Evolutionary conservation across 2,329 filamentous ascomycete species (phyloP), one percentile per base, ranked within the genome.

Genomic region (Ophiobolus disseminans): DNA sequence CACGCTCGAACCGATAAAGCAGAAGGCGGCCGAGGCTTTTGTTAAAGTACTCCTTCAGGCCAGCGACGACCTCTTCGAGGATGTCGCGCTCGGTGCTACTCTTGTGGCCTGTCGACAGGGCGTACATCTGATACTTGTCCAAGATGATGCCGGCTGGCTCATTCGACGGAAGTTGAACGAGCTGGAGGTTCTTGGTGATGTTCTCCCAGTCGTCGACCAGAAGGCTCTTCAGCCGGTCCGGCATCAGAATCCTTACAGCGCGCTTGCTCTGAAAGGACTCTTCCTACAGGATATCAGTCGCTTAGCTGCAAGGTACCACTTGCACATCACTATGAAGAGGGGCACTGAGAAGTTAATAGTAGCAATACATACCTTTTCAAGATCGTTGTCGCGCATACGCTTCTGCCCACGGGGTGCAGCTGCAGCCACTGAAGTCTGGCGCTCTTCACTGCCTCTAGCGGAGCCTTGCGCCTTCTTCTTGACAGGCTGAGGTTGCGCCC

Each of bases 161-260:
- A 21, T 82, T 79, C 37, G 91, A 87, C 0, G 94, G 94, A 13
- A 99, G 80, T 1, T 90, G 87, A 23, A 97, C 90, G 3, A 97
- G 85, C 68, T 93, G 90, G 61, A 91, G 85, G 69, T 95, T 94
- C 77, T 97, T 97, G 47, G 94, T 99, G 53, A 99, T 86, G 64
- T 97, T 96, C 74, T 99, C 94, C 94, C 94, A 99, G 73, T 99
- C 94, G 70, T 99, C 94, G 17, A 99, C 94, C 3, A 99, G 84
- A 55, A 96, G 82, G 13, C 89, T 90, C 77, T 97, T 97, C 58
- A 99, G 81, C 58, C 89, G 85, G 68, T 97, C 94, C 0, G 94
- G 91, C 57, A 97, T 86, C 40, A 87, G 82, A 32, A 99, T 83
- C 63, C 91, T 90, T 65, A 99, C 88, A 14, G 91, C 90, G 16